Evolutionary conservation across 2,329 filamentous ascomycete species (phyloP), one percentile per base, ranked within the genome.

Genomic region (Fusarium transvaalense): DNA sequence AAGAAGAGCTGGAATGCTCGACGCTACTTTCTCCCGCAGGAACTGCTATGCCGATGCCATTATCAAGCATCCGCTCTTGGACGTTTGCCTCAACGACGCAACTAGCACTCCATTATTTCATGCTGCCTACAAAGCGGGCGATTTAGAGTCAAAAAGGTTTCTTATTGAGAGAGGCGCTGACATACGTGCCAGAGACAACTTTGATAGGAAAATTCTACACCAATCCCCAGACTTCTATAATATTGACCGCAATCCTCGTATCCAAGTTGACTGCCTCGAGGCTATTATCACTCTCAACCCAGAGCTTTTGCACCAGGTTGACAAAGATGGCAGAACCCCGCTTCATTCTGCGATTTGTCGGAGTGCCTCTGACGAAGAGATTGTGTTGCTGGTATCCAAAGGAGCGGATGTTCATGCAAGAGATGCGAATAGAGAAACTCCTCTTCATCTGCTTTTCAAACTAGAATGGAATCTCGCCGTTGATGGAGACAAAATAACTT

Each of bases 231-330:
- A 41, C 21, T 10, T 38, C 14, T 9, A n/a, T 14, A 8, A 2
- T 25, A 14, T 34, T 1, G 34, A 29, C 27, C 6, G 10, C 27
- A 29, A n/a, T 29, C 8, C 19, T 27, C 17, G 15, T 32, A 10
- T 29, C 4, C 15, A 31, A 10, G 13, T 21, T 25, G 15, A 21
- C n/a, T 17, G 43, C 3, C 6, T 37, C 5, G 4, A 46, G 2
- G 1, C 2, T 3, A 1, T 46, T 3, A 0, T 31, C 6, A 13
- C 23, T 23, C n/a, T 21, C 3, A 13, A 2, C 0, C 39, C 52
- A 14, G 23, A 46, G 13, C 31, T 55, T 4, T 6, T 55, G 1
- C 9, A 23, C 2, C 52, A 38, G 19, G 23, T 7, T 1, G 31
- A 38, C 6, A 29, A 17, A 15, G 12, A 19, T 0, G 52, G 41